Evolutionary conservation across 768 basidiomycete genomes (phyloP).

Genomic region (Boletales sp.): DNA sequence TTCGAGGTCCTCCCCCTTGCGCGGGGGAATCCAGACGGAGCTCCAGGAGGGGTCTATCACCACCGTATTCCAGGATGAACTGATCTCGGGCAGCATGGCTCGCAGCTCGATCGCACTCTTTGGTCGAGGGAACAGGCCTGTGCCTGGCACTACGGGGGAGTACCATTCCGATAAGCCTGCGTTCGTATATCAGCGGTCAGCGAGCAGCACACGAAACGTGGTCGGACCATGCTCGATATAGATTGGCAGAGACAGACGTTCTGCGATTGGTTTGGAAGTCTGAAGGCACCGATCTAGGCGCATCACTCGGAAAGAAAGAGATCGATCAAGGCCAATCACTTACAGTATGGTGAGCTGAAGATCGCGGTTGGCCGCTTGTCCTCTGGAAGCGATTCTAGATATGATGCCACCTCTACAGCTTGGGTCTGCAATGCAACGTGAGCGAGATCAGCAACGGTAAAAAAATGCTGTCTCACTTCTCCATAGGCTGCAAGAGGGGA

Average conservation of each 20-base stretch:
- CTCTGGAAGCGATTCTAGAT: slow-evolving; percentile 61
- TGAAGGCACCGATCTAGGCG: slow-evolving; percentile 80
- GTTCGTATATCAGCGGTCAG: background rate
- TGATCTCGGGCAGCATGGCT: slow-evolving; percentile 54
- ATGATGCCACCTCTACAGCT: slow-evolving; percentile 66
- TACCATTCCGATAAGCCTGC: slow-evolving; percentile 78
- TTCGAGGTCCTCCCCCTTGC: slow-evolving; percentile 66
- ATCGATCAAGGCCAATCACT: slow-evolving; percentile 11
- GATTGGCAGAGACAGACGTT: slow-evolving; percentile 61
- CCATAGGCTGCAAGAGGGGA: slow-evolving; percentile 72
- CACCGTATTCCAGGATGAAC: slow-evolving; percentile 58
- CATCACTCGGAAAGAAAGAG: background rate
- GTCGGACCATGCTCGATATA: slow-evolving; percentile 72
- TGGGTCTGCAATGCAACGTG: slow-evolving; percentile 45
- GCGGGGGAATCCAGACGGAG: slow-evolving; percentile 65
- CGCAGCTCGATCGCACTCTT: slow-evolving; percentile 51
- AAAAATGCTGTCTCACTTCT: slow-evolving; percentile 39
- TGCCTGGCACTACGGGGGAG: slow-evolving; percentile 60
- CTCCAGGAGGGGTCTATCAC: slow-evolving; percentile 61
- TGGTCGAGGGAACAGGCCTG: slow-evolving; percentile 77
- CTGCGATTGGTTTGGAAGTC: slow-evolving; percentile 64
- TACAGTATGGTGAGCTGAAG: slow-evolving; percentile 84
- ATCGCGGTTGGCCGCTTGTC: slow-evolving; percentile 71
- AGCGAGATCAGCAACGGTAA: background rate
- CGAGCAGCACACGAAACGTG: slow-evolving; percentile 5